These are phyloP conservation scores for Ophiostoma himal-ulmi DNA, from an alignment of 2,329 filamentous ascomycete genomes.

Conservation along the genomic window DNA sequence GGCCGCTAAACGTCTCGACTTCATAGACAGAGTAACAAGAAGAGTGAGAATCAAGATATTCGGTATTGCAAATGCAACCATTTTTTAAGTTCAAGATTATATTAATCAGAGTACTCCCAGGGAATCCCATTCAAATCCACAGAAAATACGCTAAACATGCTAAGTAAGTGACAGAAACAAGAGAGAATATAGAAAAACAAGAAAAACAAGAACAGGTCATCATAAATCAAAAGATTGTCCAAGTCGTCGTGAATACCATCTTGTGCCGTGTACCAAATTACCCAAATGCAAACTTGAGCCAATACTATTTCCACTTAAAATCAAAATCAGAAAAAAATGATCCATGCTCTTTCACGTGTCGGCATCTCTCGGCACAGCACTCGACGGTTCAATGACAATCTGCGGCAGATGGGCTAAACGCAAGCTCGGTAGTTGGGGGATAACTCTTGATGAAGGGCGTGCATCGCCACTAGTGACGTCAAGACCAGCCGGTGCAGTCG, in stretches of 20 bases:
- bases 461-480: background rate
- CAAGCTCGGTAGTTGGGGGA: conserved; percentile 49
- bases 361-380: conserved; percentile 32
- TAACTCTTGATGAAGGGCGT: conserved; percentile 25
- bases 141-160: background rate
- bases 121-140: background rate
- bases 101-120: background rate
- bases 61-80: no score
- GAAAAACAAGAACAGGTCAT: background rate
- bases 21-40: background rate
- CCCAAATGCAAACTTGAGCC: background rate
- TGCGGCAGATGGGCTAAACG: conserved; percentile 46
- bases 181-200: background rate
- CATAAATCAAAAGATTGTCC: background rate
- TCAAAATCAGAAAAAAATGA: background rate
- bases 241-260: background rate
- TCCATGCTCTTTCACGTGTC: conserved; percentile 4
- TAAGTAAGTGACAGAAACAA: background rate
- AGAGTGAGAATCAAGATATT: no score
- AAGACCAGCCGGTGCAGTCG: background rate
- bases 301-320: background rate
- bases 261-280: background rate
- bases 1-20: background rate
- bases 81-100: background rate
- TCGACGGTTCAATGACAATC: conserved; percentile 55